These are phyloP conservation scores for Colletotrichum chrysophilum DNA, from an alignment of 2,329 filamentous ascomycete genomes.

Conservation along the genomic window DNA sequence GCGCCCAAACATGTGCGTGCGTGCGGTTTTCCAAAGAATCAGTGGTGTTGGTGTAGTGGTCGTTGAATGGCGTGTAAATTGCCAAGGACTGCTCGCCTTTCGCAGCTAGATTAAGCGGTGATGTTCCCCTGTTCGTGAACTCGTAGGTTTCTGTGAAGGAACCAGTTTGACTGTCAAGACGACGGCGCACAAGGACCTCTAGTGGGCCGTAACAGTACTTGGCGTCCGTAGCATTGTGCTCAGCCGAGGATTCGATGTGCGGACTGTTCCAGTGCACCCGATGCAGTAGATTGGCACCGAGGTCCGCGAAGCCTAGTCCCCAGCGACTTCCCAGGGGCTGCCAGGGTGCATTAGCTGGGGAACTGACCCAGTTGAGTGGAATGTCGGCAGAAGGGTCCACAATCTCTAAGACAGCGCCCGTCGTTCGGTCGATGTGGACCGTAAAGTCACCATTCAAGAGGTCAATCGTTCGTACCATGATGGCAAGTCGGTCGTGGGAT, in stretches of 20 bases:
- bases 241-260: background rate
- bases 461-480: constrained; percentile 8
- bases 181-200: constrained; percentile 3
- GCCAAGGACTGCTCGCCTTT: constrained; percentile 2
- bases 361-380: constrained; percentile 18
- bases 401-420: constrained; percentile 8
- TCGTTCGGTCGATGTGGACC: constrained; percentile 3
- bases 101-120: background rate
- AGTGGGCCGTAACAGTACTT: background rate
- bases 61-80: constrained; percentile 20
- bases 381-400: background rate
- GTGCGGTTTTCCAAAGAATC: background rate
- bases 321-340: constrained; percentile 19
- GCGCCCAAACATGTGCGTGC: constrained; percentile 16
- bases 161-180: background rate
- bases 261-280: constrained; percentile 13
- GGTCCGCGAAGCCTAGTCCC: constrained; percentile 15
- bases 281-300: background rate
- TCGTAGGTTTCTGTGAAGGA: constrained; percentile 13
- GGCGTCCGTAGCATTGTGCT: background rate
- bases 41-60: constrained; percentile 19
- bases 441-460: constrained; percentile 4
- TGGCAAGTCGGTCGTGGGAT: background rate
- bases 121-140: constrained; percentile 3
- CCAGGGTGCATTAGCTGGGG: constrained; percentile 17